Evolutionary conservation across 83 land plant genomes (phyloP).

Genomic region (Diphasiastrum complanatum): DNA sequence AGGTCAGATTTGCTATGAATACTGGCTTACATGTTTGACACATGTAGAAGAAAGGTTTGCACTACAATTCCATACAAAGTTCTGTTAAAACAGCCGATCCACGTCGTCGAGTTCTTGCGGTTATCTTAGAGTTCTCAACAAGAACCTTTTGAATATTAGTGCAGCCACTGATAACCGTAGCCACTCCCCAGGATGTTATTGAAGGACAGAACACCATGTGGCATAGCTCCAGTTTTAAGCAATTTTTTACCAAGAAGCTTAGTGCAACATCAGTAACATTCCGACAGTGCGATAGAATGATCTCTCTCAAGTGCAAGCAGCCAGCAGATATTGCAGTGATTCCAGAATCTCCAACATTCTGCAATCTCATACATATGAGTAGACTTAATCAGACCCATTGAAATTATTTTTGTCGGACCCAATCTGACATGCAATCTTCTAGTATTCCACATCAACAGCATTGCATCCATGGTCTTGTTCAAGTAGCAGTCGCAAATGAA

Average conservation of each 20-base stretch:
- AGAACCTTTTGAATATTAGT: constrained; percentile 65
- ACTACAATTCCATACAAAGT: constrained; percentile 47
- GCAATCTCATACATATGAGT: constrained; percentile 3
- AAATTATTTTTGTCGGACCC: too few species aligned
- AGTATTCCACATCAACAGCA: too few species aligned
- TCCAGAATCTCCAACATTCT: constrained; percentile 71
- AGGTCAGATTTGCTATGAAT: too few species aligned
- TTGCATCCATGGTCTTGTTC: too few species aligned
- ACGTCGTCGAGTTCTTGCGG: constrained; percentile 55
- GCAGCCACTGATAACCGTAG: constrained; percentile 71
- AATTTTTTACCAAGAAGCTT: constrained; percentile 46
- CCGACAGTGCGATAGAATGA: constrained; percentile 77
- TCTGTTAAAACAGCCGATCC: constrained; percentile 58
- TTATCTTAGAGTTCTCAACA: constrained; percentile 81
- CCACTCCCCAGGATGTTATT: constrained; percentile 69
- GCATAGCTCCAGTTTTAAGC: constrained; percentile 63
- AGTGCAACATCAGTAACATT: constrained; percentile 68
- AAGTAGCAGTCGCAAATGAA: too few species aligned
- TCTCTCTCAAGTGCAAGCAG: constrained; percentile 62
- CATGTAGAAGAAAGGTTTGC: too few species aligned
- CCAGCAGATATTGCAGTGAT: constrained; percentile 61
- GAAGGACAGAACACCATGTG: constrained; percentile 90
- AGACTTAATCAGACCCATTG: too few species aligned
- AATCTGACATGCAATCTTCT: too few species aligned
- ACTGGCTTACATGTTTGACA: too few species aligned